Evolutionary conservation across 2,329 filamentous ascomycete species (phyloP), one percentile per base, ranked within the genome.

Genomic region (Sphaerulina vaccinii): DNA sequence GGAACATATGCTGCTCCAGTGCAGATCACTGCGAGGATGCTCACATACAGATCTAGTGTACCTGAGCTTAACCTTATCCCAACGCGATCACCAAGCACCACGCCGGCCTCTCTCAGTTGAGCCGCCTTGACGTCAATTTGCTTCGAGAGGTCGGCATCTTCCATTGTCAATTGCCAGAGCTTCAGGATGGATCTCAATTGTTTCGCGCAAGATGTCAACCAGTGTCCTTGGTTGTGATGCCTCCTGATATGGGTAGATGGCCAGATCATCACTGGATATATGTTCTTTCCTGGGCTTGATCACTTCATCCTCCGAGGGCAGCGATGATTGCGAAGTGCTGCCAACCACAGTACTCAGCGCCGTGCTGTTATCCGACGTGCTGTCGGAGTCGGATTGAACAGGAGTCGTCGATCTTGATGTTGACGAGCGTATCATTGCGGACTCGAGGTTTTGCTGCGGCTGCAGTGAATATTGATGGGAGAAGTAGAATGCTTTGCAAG

Each of bases 21-120:
- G 54, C 67, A 68, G 56, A 68, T 62, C 5, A 54, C 52, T 22
- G 56, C 64, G 41, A 62, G 52, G 13, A 62, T 58, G n/a, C 56
- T 60, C 18, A 67, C 58, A 18, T 51, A 51, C n/a, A 51, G 23
- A 4, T 46, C 33, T 21, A 46, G 29, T 11, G 49, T 40, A 13
- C 49, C 49, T 3, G 49, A 51, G 19, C 38, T 51, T 15, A 51
- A 15, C 11, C 41, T 27, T 16, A 58, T 57, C 23, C 55, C 58
- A 58, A 60, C 65, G 46, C 47, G 41, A 8, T 57, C 50, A 7
- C 56, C 49, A 3, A 24, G 16, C 10, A 22, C 33, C 16, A 51
- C 49, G 21, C 49, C 49, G 8, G 41, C 41, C 18, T 37, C 15
- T 19, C 41, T 32, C 11, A 51, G 41, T 9, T 44, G 18, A 5